Conservation (phyloP, 2,329 filamentous ascomycete genomes). For the Aureobasidium sp. region DNA sequence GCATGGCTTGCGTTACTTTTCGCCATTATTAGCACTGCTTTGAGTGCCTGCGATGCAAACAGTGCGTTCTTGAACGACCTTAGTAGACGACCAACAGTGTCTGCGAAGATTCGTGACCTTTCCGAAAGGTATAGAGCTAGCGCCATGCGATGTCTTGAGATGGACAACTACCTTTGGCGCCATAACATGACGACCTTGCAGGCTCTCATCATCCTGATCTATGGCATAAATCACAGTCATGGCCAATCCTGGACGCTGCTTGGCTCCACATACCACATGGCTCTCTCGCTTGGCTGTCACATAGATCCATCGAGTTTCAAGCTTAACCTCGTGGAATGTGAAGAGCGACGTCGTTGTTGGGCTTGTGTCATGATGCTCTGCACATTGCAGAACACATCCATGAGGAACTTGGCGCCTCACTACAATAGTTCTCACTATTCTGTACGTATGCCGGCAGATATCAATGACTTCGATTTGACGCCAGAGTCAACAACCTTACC, state of each 20-base stretch:
- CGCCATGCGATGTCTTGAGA: conserved; percentile 32
- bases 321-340: conserved; percentile 29
- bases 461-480: conserved; percentile 24
- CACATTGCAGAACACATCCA: conserved; percentile 31
- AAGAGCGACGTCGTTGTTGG: conserved; percentile 34
- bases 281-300: conserved; percentile 36
- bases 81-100: conserved; percentile 29
- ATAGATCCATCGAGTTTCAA: conserved; percentile 32
- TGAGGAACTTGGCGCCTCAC: conserved; percentile 28
- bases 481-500: not conserved
- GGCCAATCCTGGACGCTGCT: conserved; percentile 33
- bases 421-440: conserved; percentile 17
- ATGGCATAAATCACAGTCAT: conserved; percentile 30
- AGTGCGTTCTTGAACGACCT: conserved; percentile 21
- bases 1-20: conserved; percentile 35
- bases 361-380: conserved; percentile 34
- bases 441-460: conserved; percentile 28
- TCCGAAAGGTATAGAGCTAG: conserved; percentile 32
- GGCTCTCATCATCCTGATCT: conserved; percentile 32
- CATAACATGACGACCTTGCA: conserved; percentile 35
- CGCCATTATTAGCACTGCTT: conserved; percentile 31
- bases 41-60: conserved; percentile 18
- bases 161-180: conserved; percentile 31
- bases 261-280: conserved; percentile 33
- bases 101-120: conserved; percentile 30